Percentiles rank a stretch among this genome's conserved stretches.
Evolutionary conservation across 2,329 filamentous ascomycete genomes (phyloP).

Genomic region (Trichoderma koningii): DNA sequence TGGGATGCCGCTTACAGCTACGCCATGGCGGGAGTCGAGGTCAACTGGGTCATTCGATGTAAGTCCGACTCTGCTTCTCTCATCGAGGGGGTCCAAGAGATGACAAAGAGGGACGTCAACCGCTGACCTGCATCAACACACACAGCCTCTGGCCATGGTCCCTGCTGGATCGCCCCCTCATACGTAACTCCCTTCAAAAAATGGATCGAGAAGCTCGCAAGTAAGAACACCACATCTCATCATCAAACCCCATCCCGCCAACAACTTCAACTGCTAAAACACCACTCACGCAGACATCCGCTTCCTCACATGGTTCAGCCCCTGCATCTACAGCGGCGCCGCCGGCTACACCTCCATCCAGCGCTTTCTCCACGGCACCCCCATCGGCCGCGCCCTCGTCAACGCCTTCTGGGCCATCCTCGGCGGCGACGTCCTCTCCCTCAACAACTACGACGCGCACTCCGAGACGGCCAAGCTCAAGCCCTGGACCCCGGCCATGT

Average conservation of each 20-base stretch:
- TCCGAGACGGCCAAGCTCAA: conserved; percentile 56
- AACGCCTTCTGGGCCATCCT: conserved; percentile 61
- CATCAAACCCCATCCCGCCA: too few relatives aligned
- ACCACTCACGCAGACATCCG: conserved; percentile 52
- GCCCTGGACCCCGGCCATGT: conserved; percentile 55
- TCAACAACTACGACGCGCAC: conserved; percentile 57
- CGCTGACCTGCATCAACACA: neutral
- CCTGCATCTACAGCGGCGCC: conserved; percentile 69
- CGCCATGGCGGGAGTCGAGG: conserved; percentile 55
- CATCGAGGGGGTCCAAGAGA: too few relatives aligned
- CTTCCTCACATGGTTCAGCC: conserved; percentile 71
- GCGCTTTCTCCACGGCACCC: conserved; percentile 58
- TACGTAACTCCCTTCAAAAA: conserved; percentile 69
- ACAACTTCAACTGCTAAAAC: neutral
- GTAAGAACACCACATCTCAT: conserved; percentile 37
- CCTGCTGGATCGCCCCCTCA: conserved; percentile 59
- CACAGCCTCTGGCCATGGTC: conserved; percentile 55
- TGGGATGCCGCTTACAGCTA: conserved; percentile 67
- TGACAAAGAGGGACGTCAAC: neutral
- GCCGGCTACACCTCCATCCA: conserved; percentile 61
- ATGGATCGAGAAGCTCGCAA: conserved; percentile 68
- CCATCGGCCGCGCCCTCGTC: conserved; percentile 57
- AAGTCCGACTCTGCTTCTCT: neutral
- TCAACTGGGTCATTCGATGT: conserved; percentile 63
- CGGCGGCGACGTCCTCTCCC: conserved; percentile 54